Percentiles rank a stretch among this genome's conserved stretches.
phyloP scores from a whole-genome alignment of 2,329 filamentous ascomycete genomes.

The Paecilomyces variotii region DNA sequence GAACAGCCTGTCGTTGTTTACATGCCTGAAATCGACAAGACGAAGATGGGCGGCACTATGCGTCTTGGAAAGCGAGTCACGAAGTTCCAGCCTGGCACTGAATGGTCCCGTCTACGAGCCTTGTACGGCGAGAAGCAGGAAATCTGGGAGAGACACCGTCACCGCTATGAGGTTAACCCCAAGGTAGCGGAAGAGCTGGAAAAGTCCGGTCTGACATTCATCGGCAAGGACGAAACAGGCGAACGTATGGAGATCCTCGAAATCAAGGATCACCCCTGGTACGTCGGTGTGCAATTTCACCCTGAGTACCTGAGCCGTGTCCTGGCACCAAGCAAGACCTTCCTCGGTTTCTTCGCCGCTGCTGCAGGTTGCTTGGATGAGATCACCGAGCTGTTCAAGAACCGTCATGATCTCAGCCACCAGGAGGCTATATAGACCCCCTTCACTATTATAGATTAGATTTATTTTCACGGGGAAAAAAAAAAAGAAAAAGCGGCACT shows the following conservation, averaged over 20 bases:
- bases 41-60: constrained; percentile 80
- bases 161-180: constrained; percentile 88
- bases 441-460: neutral
- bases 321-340: constrained; percentile 64
- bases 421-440: neutral
- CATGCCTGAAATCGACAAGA: constrained; percentile 81
- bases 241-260: constrained; percentile 79
- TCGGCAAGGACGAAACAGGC: constrained; percentile 71
- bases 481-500: neutral
- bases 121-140: constrained; percentile 56
- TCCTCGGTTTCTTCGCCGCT: constrained; percentile 78
- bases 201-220: constrained; percentile 61
- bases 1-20: constrained; percentile 63
- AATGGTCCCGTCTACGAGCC: constrained; percentile 70
- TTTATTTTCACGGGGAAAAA: neutral
- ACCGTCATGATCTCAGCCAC: constrained; percentile 13
- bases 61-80: constrained; percentile 68
- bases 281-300: constrained; percentile 80
- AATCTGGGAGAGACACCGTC: constrained; percentile 70
- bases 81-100: constrained; percentile 64
- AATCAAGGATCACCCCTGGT: constrained; percentile 75
- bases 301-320: constrained; percentile 72
- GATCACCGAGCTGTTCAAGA: constrained; percentile 19
- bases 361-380: constrained; percentile 58
- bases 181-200: constrained; percentile 62